Base-by-base conservation (phyloP, 306 rosid species). In the Cucurbita pepo region DNA sequence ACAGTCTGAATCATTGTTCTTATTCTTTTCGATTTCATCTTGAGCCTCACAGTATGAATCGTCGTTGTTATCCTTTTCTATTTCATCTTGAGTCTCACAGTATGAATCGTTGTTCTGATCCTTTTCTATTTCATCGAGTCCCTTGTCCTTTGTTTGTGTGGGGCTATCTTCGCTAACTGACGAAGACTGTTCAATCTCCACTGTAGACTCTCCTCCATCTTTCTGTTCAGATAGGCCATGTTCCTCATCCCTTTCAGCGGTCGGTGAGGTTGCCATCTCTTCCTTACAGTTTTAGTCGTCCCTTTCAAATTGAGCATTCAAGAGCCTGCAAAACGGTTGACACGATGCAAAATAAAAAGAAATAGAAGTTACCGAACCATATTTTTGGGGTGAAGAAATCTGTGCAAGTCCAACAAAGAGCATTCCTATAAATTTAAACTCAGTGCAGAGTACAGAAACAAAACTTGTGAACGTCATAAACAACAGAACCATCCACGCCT, bases 231-330 rank as follows among this genome's bases (percentile, higher is more conserved):
- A 72, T 34, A 77, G 62, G 56, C 56, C 59, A 25, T 79, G 83
- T 70, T 64, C 82, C 78, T 54, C 83, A 79, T 78, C 57, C 69
- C 78, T 81, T 70, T 77, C 80, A 79, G 63, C 75, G 21, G 79
- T 69, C 13, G 48, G 75, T 75, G 84, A 69, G 74, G 71, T 73
- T 62, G 75, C 55, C 69, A 60, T 78, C 48, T 60, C 78, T 61
- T 76, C 71, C 75, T 71, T 43, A 56, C 34, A 63, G 70, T n/a
- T 16, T 15, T 37, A 55, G 59, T 15, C 63, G 11, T 22, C 12
- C 48, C 56, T 47, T 22, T 47, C 73, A 47, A 54, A 22, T 47
- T 52, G 34, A 69, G 40, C 74, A 48, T 34, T 69, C 74, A 50
- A 69, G 59, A 69, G 45, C 59, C 74, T 69, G 74, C 58, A 51